A percentile compares a stretch with the other conserved stretches of the same genome.
Conservation (phyloP, 176 grass and related monocot genomes). For the Areca catechu region DNA sequence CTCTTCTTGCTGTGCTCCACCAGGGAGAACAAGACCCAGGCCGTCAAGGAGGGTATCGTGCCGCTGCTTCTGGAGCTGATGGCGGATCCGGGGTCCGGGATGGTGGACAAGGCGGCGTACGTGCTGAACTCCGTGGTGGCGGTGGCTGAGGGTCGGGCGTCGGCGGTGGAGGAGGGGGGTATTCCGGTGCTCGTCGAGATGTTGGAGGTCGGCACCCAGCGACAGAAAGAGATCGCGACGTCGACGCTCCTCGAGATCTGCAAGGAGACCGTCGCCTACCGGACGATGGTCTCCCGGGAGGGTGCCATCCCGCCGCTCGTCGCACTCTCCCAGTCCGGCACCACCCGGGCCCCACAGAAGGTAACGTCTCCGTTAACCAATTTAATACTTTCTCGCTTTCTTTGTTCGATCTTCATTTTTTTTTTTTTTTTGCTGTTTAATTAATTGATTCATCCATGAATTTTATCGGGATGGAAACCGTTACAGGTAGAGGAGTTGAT, state of each 20-base stretch:
- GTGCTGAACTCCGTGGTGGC: slow-evolving; percentile 55
- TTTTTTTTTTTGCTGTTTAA: too few relatives aligned
- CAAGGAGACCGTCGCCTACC: slow-evolving; percentile 47
- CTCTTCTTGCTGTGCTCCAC: slow-evolving; percentile 63
- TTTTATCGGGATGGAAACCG: too few relatives aligned
- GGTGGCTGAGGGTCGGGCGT: slow-evolving; percentile 34
- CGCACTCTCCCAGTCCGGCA: slow-evolving; percentile 62
- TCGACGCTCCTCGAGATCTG: slow-evolving; percentile 84
- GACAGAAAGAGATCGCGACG: slow-evolving; percentile 75
- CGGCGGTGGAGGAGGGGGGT: slow-evolving; percentile 60
- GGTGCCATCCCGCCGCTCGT: slow-evolving; percentile 91
- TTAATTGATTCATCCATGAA: too few relatives aligned
- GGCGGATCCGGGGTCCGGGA: slow-evolving; percentile 70
- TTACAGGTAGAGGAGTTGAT: slow-evolving; percentile 62
- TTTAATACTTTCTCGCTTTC: too few relatives aligned
- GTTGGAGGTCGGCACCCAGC: slow-evolving; percentile 50
- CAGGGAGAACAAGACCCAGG: slow-evolving; percentile 52
- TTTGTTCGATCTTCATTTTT: too few relatives aligned
- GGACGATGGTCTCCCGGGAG: slow-evolving; percentile 78
- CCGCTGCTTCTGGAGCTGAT: slow-evolving; percentile 68
- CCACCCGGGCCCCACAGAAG: slow-evolving; percentile 55
- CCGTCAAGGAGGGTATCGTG: slow-evolving; percentile 57
- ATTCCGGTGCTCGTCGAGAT: slow-evolving; percentile 87
- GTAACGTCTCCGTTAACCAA: not conserved
- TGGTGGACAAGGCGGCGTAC: slow-evolving; percentile 95